Conservation (phyloP, 106 monocot species). For the Platanthera zijinensis region DNA sequence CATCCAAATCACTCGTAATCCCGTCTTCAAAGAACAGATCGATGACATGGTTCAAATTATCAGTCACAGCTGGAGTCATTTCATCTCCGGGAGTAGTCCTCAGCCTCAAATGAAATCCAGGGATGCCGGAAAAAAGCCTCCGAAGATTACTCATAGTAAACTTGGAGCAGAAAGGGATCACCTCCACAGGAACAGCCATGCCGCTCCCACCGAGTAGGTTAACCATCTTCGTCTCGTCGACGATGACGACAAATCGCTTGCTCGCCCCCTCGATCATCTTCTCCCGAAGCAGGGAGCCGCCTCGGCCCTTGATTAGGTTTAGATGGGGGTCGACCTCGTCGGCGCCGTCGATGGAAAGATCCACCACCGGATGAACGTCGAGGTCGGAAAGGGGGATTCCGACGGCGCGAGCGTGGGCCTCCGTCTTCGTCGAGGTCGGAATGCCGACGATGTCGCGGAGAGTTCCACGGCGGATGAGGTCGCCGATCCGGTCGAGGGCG, state of each 20-base stretch:
- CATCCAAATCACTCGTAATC: conserved; percentile 45
- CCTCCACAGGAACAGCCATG: conserved; percentile 62
- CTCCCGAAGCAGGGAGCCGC: conserved; percentile 81
- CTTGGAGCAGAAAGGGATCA: conserved; percentile 51
- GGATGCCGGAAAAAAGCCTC: conserved; percentile 22
- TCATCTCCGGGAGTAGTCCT: conserved; percentile 23
- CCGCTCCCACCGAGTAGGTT: conserved; percentile 48
- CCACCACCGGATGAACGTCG: conserved; percentile 37
- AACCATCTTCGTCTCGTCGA: conserved; percentile 75
- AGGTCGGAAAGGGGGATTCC: conserved; percentile 71
- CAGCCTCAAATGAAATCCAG: conserved; percentile 42
- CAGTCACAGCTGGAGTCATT: conserved; percentile 46
- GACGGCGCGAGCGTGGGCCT: conserved; percentile 38
- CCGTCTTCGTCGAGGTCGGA: conserved; percentile 70
- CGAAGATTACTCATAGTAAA: conserved; percentile 33
- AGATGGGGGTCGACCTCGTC: conserved; percentile 78
- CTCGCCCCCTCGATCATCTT: conserved; percentile 88
- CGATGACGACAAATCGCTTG: conserved; percentile 64
- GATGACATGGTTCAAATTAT: conserved; percentile 72
- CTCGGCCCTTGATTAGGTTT: conserved; percentile 87
- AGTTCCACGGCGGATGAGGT: conserved; percentile 45
- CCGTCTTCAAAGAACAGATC: conserved; percentile 77
- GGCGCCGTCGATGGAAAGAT: conserved; percentile 86
- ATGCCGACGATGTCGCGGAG: conserved; percentile 60
- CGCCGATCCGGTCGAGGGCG: conserved; percentile 67